These are phyloP conservation scores for Aegle marmelos DNA, from an alignment of 345 rosid genomes.

Conservation along the genomic window DNA sequence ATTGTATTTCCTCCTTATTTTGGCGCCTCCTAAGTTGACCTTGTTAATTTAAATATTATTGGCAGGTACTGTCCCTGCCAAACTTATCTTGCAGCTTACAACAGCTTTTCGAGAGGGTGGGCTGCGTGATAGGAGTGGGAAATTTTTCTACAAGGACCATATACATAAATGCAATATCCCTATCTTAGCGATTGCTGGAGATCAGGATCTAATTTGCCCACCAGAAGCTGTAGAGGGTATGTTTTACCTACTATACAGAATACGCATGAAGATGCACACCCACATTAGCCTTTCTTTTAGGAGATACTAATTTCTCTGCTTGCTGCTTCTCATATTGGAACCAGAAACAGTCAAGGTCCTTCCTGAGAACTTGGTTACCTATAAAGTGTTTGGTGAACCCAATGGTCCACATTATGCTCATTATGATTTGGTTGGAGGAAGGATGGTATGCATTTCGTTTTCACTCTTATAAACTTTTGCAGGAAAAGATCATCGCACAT, in stretches of 20 bases:
- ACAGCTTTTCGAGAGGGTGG: constrained; percentile 89
- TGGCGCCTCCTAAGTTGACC: not conserved
- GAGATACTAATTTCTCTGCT: constrained; percentile 4
- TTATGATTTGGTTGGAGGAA: constrained; percentile 76
- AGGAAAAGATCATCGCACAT: not conserved
- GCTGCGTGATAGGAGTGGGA: constrained; percentile 71
- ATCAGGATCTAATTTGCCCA: constrained; percentile 87
- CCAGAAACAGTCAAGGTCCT: constrained; percentile 59
- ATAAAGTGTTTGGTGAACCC: constrained; percentile 57
- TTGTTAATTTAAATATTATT: not conserved
- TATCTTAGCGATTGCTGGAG: constrained; percentile 90
- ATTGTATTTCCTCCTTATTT: not conserved
- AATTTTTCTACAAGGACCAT: constrained; percentile 73
- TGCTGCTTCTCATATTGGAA: constrained; percentile 11
- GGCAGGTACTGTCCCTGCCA: constrained; percentile 89
- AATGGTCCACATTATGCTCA: constrained; percentile 74
- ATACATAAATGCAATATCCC: constrained; percentile 57
- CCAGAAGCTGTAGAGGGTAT: constrained; percentile 90
- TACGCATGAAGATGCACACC: not conserved
- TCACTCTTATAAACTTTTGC: not conserved
- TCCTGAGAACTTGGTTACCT: constrained; percentile 53
- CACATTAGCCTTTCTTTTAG: not conserved
- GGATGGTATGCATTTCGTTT: constrained; percentile 43
- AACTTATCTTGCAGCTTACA: constrained; percentile 86
- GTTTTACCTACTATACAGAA: not conserved